Evolutionary conservation across 208 protist species (phyloP).

Genomic region (Trypanosoma lewisi): DNA sequence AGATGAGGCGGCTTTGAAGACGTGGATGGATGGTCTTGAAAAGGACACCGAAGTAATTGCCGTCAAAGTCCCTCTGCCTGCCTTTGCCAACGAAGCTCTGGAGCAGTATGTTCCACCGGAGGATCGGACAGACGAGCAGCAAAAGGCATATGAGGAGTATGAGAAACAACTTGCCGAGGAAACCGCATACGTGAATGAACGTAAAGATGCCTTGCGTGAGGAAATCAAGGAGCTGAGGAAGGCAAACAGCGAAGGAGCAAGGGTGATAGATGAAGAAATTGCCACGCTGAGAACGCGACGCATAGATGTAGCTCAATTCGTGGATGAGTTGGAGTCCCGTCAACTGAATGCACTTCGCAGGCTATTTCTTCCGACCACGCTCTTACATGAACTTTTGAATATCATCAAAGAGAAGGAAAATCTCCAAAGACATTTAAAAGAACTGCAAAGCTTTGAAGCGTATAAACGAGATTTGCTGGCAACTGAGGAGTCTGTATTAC

Average conservation of each 20-base stretch:
- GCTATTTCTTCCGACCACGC: constrained; percentile 36
- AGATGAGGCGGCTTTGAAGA: constrained; percentile 74
- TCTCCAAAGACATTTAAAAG: constrained; percentile 28
- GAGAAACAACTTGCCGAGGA: constrained; percentile 78
- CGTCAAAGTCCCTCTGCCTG: constrained; percentile 60
- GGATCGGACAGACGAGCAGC: constrained; percentile 86
- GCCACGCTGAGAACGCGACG: constrained; percentile 37
- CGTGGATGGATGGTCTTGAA: constrained; percentile 92
- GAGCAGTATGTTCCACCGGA: constrained; percentile 73
- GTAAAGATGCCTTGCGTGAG: constrained; percentile 53
- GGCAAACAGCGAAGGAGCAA: constrained; percentile 36
- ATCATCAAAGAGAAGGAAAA: constrained; percentile 24
- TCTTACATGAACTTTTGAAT: constrained; percentile 27
- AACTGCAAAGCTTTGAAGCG: constrained; percentile 32
- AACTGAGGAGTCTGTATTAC: constrained; percentile 26
- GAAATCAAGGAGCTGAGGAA: constrained; percentile 69
- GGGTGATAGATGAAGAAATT: constrained; percentile 53
- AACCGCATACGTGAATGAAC: constrained; percentile 53
- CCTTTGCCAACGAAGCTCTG: constrained; percentile 70
- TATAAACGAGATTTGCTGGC: constrained; percentile 31
- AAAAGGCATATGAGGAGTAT: constrained; percentile 66
- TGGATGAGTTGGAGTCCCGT: constrained; percentile 70
- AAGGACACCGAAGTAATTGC: constrained; percentile 68
- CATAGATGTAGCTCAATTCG: constrained; percentile 36
- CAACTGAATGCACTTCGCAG: constrained; percentile 67